Conservation (phyloP, 2,329 filamentous ascomycete genomes). For the Aspergillus fructus region DNA sequence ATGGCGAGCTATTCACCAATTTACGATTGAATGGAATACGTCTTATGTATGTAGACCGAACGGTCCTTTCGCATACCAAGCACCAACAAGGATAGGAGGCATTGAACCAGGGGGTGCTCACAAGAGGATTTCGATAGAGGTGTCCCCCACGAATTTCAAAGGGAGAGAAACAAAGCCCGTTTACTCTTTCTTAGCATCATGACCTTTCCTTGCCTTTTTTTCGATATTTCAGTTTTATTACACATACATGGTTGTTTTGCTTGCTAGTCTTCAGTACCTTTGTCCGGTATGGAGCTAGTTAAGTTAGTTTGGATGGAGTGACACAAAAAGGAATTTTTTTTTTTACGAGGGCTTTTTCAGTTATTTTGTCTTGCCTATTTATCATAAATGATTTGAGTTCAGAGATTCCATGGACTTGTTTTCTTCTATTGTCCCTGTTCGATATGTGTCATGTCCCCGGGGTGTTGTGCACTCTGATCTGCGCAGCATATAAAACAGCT, state of each 20-base stretch:
- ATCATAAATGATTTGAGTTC: neutral
- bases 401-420: slow-evolving; percentile 9
- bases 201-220: slow-evolving; percentile 14
- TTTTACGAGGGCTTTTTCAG: slow-evolving; percentile 18
- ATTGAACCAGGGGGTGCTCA: neutral
- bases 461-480: slow-evolving; percentile 7
- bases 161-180: neutral
- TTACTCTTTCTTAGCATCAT: slow-evolving; percentile 9
- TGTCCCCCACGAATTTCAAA: neutral
- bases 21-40: neutral
- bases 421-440: slow-evolving; percentile 10
- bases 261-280: neutral
- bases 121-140: neutral
- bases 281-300: slow-evolving; percentile 15
- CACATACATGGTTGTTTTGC: neutral
- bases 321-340: slow-evolving; percentile 16
- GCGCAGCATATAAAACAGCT: slow-evolving; percentile 7
- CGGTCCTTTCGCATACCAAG: neutral
- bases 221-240: slow-evolving; percentile 10
- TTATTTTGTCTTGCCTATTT: neutral
- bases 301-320: slow-evolving; percentile 5
- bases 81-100: neutral
- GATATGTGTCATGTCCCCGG: slow-evolving; percentile 16
- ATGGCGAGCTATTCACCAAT: neutral
- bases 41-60: neutral